Conservation (phyloP, 179 eudicot species). For the Actinidia arguta region DNA sequence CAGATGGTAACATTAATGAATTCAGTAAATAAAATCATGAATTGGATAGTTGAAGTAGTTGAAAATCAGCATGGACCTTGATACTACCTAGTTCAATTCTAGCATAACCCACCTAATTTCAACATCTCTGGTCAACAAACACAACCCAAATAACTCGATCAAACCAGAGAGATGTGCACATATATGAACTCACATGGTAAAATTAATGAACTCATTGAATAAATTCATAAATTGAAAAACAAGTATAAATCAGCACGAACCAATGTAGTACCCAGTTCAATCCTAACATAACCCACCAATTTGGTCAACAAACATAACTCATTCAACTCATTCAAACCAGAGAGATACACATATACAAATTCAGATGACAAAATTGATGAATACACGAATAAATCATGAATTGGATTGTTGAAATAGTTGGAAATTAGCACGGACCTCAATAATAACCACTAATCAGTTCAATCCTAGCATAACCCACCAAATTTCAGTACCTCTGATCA, state of each 20-base stretch:
- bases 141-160: neutral
- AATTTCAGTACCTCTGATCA: neutral
- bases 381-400: neutral
- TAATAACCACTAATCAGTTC: neutral
- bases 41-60: neutral
- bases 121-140: no score
- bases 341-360: neutral
- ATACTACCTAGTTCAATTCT: neutral
- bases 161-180: neutral
- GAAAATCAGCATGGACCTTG: neutral
- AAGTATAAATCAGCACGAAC: neutral
- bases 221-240: neutral
- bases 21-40: no score
- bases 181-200: no score
- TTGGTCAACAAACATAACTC: neutral
- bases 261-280: neutral
- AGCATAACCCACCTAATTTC: neutral
- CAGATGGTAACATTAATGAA: no score
- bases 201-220: no score
- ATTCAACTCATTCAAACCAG: conserved; percentile 1
- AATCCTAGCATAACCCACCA: neutral
- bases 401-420: neutral
- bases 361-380: conserved; percentile 5
- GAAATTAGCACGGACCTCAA: no score
- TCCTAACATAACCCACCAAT: neutral